phyloP scores from a whole-genome alignment of 495 filamentous ascomycete species.

The Bryoglossum gracile region DNA sequence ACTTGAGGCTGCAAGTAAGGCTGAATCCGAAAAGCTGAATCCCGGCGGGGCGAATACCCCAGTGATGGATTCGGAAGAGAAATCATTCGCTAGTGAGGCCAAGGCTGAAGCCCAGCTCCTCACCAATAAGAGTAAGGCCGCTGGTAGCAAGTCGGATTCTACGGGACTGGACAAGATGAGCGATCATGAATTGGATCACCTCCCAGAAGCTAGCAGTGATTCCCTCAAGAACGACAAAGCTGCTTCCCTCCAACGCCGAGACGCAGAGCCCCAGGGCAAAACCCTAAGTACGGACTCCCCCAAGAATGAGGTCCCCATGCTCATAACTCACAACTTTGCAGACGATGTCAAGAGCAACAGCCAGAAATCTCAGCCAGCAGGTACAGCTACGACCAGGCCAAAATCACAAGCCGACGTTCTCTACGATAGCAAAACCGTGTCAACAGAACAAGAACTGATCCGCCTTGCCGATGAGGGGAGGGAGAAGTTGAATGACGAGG shows the following conservation, averaged over 20 bases:
- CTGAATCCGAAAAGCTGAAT: slow-evolving; percentile 6
- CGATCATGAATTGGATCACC: background rate
- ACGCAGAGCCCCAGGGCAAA: slow-evolving; percentile 1
- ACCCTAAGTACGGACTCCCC: background rate
- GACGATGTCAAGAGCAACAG: background rate
- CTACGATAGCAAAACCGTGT: slow-evolving; percentile 1
- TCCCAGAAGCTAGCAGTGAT: background rate
- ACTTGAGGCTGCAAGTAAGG: background rate
- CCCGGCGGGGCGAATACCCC: no score
- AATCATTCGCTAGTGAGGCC: slow-evolving; percentile 1
- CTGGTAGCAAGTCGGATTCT: no score
- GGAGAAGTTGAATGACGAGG: background rate
- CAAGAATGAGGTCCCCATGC: slow-evolving; percentile 4
- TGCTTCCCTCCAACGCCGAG: slow-evolving; percentile 17
- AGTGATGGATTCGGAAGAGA: no score
- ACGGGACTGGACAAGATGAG: background rate
- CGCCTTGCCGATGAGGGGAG: slow-evolving; percentile 5
- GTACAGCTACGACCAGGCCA: background rate
- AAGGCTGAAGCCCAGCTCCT: background rate
- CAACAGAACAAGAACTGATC: slow-evolving; percentile 11
- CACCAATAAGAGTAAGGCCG: background rate
- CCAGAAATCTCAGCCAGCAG: background rate
- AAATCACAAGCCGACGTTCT: background rate
- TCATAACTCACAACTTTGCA: slow-evolving; percentile 3
- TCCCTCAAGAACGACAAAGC: slow-evolving; percentile 9